Evolutionary conservation across 169 alveolate genomes (phyloP), one percentile per base, ranked within the genome.

Genomic region (Eimeria brunetti): DNA sequence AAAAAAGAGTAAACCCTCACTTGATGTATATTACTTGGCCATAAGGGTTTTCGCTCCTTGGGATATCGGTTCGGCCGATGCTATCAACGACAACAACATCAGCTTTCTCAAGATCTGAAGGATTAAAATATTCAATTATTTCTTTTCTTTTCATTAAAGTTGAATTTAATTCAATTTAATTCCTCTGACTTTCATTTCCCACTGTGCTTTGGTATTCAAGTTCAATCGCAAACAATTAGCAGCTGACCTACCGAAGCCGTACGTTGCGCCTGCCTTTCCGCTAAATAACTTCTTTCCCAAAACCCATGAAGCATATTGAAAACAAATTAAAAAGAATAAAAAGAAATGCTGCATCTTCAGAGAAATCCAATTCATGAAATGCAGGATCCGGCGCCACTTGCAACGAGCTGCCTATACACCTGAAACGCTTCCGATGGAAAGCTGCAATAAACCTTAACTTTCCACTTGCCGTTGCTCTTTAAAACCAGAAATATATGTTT

Each of bases 11-110:
- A 69, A 30, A 75, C 60, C 33, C 89, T 62, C 41, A 80, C 89
- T 80, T 80, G 4, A 80, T 80, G 71, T 80, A 80, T 24, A 80
- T 80, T 27, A 80, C 20, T 44, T 80, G 89, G 51, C 89, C 89
- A 36, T 80, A 20, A 80, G 89, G 89, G 89, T 80, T 80, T 44
- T 24, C 6, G 56, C 89, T 80, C 36, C n/a, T 80, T 14, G 89
- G 89, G 38, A 80, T 46, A 24, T 46, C 89, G 7, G 89, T 80
- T 27, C 46, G 30, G 27, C 49, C 24, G 71, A 80, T 46, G 22
- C 62, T 80, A 46, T 80, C 89, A 30, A 80, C 89, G 20, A 80
- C 89, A 11, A 80, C 71, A 33, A 80, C 51, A 51, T 80, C 89
- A 9, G 69, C 89, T n/a, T 80, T 80, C 8, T 36, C 30, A 9